Evolutionary conservation across 2,329 filamentous ascomycete genomes (phyloP), one percentile per base, ranked within the genome.

Genomic region (Aspergillus sp.): DNA sequence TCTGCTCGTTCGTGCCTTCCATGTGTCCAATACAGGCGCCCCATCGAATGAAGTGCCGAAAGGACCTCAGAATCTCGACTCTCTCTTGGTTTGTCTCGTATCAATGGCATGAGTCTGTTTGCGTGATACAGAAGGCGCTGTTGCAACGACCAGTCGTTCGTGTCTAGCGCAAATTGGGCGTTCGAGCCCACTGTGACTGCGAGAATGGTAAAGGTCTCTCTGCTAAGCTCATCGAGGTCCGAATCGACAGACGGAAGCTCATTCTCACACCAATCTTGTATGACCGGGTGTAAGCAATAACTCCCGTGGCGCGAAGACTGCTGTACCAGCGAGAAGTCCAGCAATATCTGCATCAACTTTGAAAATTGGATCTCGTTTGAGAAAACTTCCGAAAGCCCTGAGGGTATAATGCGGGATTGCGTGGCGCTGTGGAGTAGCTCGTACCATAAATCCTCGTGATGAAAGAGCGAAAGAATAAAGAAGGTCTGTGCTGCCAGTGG

Each of bases 51-150:
- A 28, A 25, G 7, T n/a, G 45, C 45, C 13, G 45, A 13, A 49
- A 49, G 45, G 6, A 49, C 45, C 12, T 28, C n/a, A 7, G n/a
- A 5, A 30, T 49, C 10, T 21, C 15, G 45, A 25, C 9, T 23
- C n/a, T 19, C n/a, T 23, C 12, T n/a, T 10, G 10, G 5, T 28
- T 23, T 10, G n/a, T 8, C 10, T n/a, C 21, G 23, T 7, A 28
- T 3, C 15, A 30, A 15, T 21, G 4, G 5, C 9, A 5, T 15
- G 12, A 30, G 2, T 28, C 21, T 19, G 49, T 57, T 62, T 21
- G 65, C 62, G 48, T 69, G 66, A 32, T 65, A 63, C 48, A 68
- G n/a, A 25, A 69, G 60, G 13, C 65, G 57, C 43, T 50, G 62
- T 48, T 68, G 61, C 21, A 69, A 50, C 47, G 21, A 28, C 15